Conservation (phyloP, 2,329 filamentous ascomycete genomes). For the Anisogramma anomala region DNA sequence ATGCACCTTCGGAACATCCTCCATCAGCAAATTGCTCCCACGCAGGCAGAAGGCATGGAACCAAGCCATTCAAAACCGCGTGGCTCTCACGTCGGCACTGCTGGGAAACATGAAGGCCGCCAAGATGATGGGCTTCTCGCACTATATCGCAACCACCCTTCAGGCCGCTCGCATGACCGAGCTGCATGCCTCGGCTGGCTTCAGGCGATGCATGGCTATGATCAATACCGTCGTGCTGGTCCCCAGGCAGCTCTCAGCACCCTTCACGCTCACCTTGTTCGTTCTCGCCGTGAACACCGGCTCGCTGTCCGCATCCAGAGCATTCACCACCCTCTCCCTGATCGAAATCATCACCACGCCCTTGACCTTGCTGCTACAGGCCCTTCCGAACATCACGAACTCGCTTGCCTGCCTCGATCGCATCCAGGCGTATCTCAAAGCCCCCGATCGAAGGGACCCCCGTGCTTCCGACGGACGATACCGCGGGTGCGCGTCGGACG, state of each 20-base stretch:
- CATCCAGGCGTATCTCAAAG: background rate
- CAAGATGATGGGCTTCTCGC: constrained; percentile 29
- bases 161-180: constrained; percentile 20
- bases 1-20: constrained; percentile 28
- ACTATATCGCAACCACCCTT: constrained; percentile 7
- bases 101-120: constrained; percentile 31
- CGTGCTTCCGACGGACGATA: background rate
- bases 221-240: background rate
- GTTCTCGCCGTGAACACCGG: background rate
- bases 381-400: background rate
- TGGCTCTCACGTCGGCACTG: constrained; percentile 24
- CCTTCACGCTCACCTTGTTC: background rate
- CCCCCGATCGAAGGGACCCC: background rate
- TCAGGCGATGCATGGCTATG: background rate
- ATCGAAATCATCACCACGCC: background rate
- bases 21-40: constrained; percentile 25
- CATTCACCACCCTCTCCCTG: background rate
- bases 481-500: background rate
- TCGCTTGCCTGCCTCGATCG: background rate
- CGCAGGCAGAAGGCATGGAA: constrained; percentile 28
- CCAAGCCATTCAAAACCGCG: constrained; percentile 27
- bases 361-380: background rate
- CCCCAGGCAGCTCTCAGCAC: background rate
- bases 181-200: constrained; percentile 8
- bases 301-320: background rate